These are phyloP conservation scores for Cucumis hystrix DNA, from an alignment of 306 rosid genomes.

Conservation along the genomic window DNA sequence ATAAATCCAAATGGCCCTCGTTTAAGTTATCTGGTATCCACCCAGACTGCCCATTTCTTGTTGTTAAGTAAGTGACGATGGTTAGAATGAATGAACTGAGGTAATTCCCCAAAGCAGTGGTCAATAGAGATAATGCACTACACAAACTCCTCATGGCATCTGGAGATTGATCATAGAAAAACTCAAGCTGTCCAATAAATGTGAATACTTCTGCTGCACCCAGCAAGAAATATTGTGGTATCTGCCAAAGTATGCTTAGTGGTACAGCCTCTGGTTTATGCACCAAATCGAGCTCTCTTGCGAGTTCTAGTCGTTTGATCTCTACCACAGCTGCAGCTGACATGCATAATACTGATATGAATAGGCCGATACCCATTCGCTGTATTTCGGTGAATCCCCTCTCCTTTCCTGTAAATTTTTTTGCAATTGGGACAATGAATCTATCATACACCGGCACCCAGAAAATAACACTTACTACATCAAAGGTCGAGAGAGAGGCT, in stretches of 20 bases:
- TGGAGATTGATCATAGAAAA: slow-evolving; percentile 93
- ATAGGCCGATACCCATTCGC: slow-evolving; percentile 91
- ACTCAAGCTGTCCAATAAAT: slow-evolving; percentile 83
- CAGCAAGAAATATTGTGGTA: slow-evolving; percentile 78
- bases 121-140: slow-evolving; percentile 78
- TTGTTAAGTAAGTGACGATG: slow-evolving; percentile 59
- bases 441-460: slow-evolving; percentile 86
- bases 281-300: slow-evolving; percentile 46
- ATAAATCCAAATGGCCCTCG: slow-evolving; percentile 67
- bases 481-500: slow-evolving; percentile 79
- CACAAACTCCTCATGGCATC: slow-evolving; percentile 96
- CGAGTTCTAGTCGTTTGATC: slow-evolving; percentile 53
- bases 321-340: slow-evolving; percentile 83
- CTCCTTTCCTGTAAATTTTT: slow-evolving; percentile 66
- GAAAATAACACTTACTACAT: slow-evolving; percentile 68
- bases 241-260: slow-evolving; percentile 60
- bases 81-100: slow-evolving; percentile 77
- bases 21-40: slow-evolving; percentile 92
- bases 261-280: slow-evolving; percentile 58
- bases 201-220: slow-evolving; percentile 86
- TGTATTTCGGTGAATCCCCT: slow-evolving; percentile 91
- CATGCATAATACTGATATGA: slow-evolving; percentile 74
- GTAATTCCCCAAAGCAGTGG: slow-evolving; percentile 70
- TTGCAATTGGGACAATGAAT: slow-evolving; percentile 67
- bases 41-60: slow-evolving; percentile 45